Evolutionary conservation across 2,329 filamentous ascomycete species (phyloP).

Genomic region (Claviceps fusiformis): DNA sequence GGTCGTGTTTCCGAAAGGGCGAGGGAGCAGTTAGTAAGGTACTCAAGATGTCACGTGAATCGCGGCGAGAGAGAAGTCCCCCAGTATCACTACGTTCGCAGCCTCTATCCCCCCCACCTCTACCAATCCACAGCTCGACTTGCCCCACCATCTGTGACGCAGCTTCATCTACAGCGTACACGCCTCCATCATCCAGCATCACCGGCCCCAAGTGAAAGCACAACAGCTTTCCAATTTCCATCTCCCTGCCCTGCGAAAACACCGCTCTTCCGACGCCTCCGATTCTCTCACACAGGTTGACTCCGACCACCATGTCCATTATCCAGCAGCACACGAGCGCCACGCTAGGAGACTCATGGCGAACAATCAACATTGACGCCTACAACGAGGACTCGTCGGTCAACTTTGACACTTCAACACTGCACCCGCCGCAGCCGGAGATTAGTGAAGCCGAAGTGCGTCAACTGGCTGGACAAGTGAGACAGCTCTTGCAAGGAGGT

Average conservation of each 20-base stretch:
- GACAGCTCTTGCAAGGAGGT: slow-evolving; percentile 74
- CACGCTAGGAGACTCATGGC: slow-evolving; percentile 52
- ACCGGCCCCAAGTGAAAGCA: background rate
- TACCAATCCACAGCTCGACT: background rate
- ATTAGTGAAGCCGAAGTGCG: slow-evolving; percentile 68
- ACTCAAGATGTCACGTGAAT: background rate
- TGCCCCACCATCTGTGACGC: slow-evolving; percentile 21
- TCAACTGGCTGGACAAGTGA: slow-evolving; percentile 63
- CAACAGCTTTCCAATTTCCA: background rate
- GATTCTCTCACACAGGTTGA: background rate
- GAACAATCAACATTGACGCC: slow-evolving; percentile 89
- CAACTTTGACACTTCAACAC: slow-evolving; percentile 82
- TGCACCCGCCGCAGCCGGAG: slow-evolving; percentile 64
- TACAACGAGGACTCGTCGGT: slow-evolving; percentile 77
- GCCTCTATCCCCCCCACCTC: background rate
- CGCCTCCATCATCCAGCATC: background rate
- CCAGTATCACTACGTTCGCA: background rate
- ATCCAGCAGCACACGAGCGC: slow-evolving; percentile 51
- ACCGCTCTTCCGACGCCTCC: background rate
- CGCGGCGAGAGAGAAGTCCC: background rate
- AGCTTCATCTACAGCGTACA: slow-evolving; percentile 9
- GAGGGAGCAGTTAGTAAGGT: background rate
- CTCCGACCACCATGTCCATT: slow-evolving; percentile 40
- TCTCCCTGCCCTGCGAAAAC: background rate
- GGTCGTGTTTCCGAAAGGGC: too few relatives aligned